A percentile compares a stretch with the other conserved stretches of the same genome.
These are phyloP conservation scores for Ascochyta viciae-villosae DNA, from an alignment of 2,329 filamentous ascomycete genomes.

Conservation along the genomic window DNA sequence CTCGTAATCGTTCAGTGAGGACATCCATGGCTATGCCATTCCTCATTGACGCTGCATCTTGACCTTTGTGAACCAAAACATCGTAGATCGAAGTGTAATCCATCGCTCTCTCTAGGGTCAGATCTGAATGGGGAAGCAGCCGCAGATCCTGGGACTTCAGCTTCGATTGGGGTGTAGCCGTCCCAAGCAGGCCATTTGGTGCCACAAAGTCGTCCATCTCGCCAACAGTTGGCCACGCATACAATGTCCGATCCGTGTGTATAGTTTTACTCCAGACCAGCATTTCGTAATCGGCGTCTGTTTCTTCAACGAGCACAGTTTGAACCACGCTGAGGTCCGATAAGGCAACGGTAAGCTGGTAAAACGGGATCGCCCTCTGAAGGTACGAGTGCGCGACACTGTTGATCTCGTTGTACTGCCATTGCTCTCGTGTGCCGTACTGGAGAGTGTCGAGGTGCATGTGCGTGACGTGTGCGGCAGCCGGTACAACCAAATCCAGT, in stretches of 20 bases:
- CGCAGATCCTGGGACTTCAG: conserved; percentile 13
- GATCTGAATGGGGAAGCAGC: neutral
- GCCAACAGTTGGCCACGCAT: conserved; percentile 9
- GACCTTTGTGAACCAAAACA: conserved; percentile 14
- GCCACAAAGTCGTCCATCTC: conserved; percentile 40
- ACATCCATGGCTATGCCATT: conserved; percentile 19
- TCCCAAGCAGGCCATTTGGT: conserved; percentile 30
- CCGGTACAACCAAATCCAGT: conserved; percentile 25
- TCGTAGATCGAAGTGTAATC: conserved; percentile 25
- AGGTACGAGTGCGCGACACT: conserved; percentile 23
- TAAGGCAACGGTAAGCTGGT: conserved; percentile 31
- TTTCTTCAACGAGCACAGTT: conserved; percentile 24
- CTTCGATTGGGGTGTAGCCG: conserved; percentile 19
- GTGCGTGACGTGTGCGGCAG: conserved; percentile 16
- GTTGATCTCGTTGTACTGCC: conserved; percentile 2
- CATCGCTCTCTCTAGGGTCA: neutral
- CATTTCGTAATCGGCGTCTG: conserved; percentile 6
- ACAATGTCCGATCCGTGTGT: neutral
- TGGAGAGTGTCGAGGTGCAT: conserved; percentile 31
- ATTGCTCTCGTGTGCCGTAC: conserved; percentile 18
- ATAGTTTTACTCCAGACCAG: conserved; percentile 7
- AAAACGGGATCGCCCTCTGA: conserved; percentile 30
- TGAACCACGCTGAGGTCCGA: conserved; percentile 39
- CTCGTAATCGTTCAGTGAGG: conserved; percentile 22
- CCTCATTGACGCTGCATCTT: neutral